These are phyloP conservation scores for Cryphonectria radicalis DNA, from an alignment of 2,329 filamentous ascomycete species.

Conservation along the genomic window DNA sequence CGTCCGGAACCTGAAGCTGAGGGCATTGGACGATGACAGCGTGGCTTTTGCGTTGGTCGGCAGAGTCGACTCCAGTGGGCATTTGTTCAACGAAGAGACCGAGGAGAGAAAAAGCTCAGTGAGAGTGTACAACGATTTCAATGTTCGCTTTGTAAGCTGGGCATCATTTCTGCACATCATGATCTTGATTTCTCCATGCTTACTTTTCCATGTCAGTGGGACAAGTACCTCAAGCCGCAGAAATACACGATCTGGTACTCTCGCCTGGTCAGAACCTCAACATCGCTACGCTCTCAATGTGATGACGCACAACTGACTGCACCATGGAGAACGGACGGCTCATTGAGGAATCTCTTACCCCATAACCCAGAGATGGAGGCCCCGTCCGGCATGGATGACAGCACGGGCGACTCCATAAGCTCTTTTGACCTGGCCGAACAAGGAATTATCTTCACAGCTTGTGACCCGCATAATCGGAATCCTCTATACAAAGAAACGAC, in stretches of 20 bases:
- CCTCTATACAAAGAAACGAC: conserved; percentile 27
- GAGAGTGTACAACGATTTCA: conserved; percentile 41
- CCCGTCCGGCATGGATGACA: conserved; percentile 36
- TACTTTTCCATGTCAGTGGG: conserved; percentile 36
- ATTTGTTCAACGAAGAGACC: conserved; percentile 40
- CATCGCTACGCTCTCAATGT: not conserved
- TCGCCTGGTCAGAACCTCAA: conserved; percentile 35
- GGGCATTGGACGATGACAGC: conserved; percentile 39
- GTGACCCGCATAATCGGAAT: conserved; percentile 31
- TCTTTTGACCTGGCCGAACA: conserved; percentile 41
- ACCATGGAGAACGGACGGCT: conserved; percentile 37
- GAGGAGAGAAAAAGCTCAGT: conserved; percentile 36
- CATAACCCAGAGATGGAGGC: conserved; percentile 39
- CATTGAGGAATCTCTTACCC: conserved; percentile 41
- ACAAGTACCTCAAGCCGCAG: conserved; percentile 38
- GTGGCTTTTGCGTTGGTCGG: conserved; percentile 44
- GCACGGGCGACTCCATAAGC: conserved; percentile 30
- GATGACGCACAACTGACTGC: not conserved
- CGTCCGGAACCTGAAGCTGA: conserved; percentile 41
- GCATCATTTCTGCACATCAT: not conserved
- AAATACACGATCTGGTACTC: conserved; percentile 46
- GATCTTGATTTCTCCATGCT: not conserved
- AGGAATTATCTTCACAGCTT: conserved; percentile 43
- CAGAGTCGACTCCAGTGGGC: conserved; percentile 38
- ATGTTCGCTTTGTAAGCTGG: conserved; percentile 40